Conservation (phyloP, 1,284 basidiomycete genomes). For the Phylloboletellus chloephorus region DNA sequence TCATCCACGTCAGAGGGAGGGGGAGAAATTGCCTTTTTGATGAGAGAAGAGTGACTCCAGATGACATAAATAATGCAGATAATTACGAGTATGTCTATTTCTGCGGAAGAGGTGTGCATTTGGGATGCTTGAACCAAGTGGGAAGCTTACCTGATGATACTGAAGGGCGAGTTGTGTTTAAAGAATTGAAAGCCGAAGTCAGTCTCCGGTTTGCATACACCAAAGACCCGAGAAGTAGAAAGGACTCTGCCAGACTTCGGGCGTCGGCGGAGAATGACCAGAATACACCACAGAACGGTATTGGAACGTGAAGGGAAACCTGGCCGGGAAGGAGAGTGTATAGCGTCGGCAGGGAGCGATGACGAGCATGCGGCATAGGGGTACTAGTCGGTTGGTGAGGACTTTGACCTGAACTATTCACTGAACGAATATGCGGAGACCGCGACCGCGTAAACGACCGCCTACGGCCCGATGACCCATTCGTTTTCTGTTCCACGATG, state of each 20-base stretch:
- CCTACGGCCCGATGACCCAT: slow-evolving; percentile 13
- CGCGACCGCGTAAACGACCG: slow-evolving; percentile 26
- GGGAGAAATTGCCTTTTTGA: slow-evolving; percentile 20
- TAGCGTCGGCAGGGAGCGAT: slow-evolving; percentile 15
- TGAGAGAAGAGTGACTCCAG: slow-evolving; percentile 52
- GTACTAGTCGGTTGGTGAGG: slow-evolving; percentile 11
- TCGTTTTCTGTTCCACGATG: slow-evolving; percentile 19
- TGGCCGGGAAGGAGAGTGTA: slow-evolving; percentile 23
- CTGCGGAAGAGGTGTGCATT: slow-evolving; percentile 34
- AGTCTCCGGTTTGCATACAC: slow-evolving; percentile 29
- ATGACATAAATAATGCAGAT: slow-evolving; percentile 58
- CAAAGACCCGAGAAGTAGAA: slow-evolving; percentile 30
- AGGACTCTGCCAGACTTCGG: slow-evolving; percentile 24
- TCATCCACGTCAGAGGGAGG: slow-evolving; percentile 23
- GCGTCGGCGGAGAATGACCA: slow-evolving; percentile 27
- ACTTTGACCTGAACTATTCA: slow-evolving; percentile 20
- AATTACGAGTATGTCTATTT: slow-evolving; percentile 53
- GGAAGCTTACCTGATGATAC: slow-evolving; percentile 25
- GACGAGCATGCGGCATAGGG: slow-evolving; percentile 21
- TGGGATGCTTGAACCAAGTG: slow-evolving; percentile 1
- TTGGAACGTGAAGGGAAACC: slow-evolving; percentile 17
- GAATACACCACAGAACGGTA: slow-evolving; percentile 13
- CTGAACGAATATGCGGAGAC: slow-evolving; percentile 16
- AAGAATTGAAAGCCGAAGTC: slow-evolving; percentile 4
- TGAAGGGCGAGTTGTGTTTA: slow-evolving; percentile 10